These are phyloP conservation scores for Eucalyptus marginata DNA, from an alignment of 345 rosid species.

Conservation along the genomic window DNA sequence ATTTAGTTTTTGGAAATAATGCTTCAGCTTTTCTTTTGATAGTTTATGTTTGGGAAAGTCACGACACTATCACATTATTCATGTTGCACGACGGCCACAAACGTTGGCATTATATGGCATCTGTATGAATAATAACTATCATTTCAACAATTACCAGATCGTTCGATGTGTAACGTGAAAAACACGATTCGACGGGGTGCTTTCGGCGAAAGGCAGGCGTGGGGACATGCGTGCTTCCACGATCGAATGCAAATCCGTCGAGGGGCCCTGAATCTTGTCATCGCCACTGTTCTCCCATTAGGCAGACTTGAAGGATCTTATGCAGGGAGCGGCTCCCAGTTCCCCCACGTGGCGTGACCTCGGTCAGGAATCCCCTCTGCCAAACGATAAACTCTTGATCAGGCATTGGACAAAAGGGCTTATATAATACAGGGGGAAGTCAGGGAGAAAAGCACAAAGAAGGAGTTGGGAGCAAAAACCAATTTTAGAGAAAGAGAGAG, in stretches of 20 bases:
- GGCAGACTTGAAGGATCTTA: neutral
- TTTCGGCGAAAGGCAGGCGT: neutral
- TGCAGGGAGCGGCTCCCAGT: neutral
- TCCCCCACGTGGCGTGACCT: neutral
- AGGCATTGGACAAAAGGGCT: neutral
- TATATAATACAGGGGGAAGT: neutral
- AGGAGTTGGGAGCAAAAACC: neutral
- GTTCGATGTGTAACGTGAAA: neutral
- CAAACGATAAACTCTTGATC: rapidly evolving
- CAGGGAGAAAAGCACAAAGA: neutral
- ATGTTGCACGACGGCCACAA: neutral
- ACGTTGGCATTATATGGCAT: neutral
- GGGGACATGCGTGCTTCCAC: neutral
- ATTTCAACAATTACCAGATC: too few species aligned
- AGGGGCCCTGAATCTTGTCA: too few species aligned
- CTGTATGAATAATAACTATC: too few species aligned
- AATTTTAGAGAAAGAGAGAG: neutral
- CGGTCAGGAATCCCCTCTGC: neutral
- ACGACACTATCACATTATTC: too few species aligned
- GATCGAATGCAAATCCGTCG: too few species aligned
- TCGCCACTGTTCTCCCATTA: too few species aligned
- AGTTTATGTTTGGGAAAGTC: neutral
- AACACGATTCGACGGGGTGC: neutral
- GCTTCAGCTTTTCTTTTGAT: too few species aligned
- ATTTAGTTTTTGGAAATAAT: too few species aligned